Percentiles rank a stretch among this genome's conserved stretches.
Conservation (phyloP, 306 rosid genomes). For the Prinsepia uniflora region DNA sequence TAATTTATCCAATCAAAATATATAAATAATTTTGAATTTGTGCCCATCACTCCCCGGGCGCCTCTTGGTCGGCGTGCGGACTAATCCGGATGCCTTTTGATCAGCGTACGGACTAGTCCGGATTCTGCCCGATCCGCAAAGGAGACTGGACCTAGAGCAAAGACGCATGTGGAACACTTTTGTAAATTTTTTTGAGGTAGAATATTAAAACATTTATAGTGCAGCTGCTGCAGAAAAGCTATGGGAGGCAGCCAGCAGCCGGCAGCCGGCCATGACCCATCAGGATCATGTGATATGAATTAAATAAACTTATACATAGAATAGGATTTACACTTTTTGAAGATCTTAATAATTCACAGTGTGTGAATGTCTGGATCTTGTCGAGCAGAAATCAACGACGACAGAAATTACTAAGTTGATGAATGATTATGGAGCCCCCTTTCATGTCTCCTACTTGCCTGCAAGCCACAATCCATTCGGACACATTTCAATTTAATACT, state of each 20-base stretch:
- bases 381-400: slow-evolving; percentile 38
- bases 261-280: too few relatives aligned
- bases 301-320: background rate
- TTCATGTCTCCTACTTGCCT: slow-evolving; percentile 61
- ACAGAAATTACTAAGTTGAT: slow-evolving; percentile 21
- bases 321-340: background rate
- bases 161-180: too few relatives aligned
- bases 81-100: too few relatives aligned
- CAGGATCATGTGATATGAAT: background rate
- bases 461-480: slow-evolving; percentile 44
- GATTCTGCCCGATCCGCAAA: too few relatives aligned
- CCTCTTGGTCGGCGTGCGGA: too few relatives aligned
- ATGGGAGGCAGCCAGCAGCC: background rate
- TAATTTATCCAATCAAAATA: too few relatives aligned
- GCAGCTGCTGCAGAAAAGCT: background rate
- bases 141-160: too few relatives aligned
- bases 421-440: slow-evolving; percentile 21
- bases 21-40: too few relatives aligned
- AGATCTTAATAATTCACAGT: slow-evolving; percentile 30
- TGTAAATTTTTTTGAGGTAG: background rate
- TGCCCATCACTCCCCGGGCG: too few relatives aligned
- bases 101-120: too few relatives aligned
- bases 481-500: background rate
- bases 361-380: slow-evolving; percentile 53
- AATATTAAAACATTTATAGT: background rate